These are phyloP conservation scores for Calocera cornea DNA, from an alignment of 768 basidiomycete species.

Conservation along the genomic window DNA sequence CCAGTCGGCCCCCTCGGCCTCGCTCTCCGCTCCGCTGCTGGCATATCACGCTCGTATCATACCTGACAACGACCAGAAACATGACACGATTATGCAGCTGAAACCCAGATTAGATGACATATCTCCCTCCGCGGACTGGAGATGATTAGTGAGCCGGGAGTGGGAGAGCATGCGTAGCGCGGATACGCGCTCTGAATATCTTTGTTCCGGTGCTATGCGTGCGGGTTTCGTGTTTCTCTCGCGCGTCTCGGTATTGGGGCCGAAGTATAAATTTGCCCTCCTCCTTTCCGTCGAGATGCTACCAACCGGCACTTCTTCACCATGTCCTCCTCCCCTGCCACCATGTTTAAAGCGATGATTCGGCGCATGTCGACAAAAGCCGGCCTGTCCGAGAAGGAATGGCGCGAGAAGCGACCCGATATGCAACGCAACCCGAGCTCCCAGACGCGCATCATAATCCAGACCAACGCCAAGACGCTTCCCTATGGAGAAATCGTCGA, in stretches of 20 bases:
- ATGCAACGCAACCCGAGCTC: not conserved
- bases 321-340: not conserved
- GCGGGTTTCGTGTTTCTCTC: not conserved
- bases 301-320: no score
- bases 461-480: not conserved
- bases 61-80: not conserved
- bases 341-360: not conserved
- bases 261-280: not conserved
- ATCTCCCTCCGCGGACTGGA: slow-evolving; percentile 1
- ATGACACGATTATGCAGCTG: not conserved
- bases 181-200: not conserved
- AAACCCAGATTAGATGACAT: not conserved
- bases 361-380: not conserved
- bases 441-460: not conserved
- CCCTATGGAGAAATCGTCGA: not conserved
- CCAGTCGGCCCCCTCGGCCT: not conserved
- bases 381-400: not conserved
- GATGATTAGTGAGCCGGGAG: not conserved
- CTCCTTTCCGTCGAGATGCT: not conserved
- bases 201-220: not conserved
- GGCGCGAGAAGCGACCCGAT: not conserved
- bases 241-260: not conserved
- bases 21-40: not conserved
- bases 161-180: not conserved
- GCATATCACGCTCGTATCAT: not conserved